Evolutionary conservation across 305 asterid genomes (phyloP).

Genomic region (Withania somnifera): DNA sequence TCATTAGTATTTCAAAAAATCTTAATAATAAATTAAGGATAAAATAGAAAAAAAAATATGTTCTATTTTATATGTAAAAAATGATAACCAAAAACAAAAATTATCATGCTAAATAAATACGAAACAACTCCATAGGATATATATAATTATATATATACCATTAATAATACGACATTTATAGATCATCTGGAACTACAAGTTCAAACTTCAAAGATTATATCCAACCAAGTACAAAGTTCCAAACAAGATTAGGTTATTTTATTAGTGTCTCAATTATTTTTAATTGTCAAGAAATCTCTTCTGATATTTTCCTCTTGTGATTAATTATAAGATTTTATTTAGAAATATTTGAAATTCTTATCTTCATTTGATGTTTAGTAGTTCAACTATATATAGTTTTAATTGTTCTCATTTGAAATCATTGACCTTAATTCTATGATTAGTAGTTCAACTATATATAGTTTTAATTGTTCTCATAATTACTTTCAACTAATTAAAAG

Average conservation of each 20-base stretch:
- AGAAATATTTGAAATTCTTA: conserved; percentile 14
- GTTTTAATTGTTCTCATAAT: no score
- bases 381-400: neutral
- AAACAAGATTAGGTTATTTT: neutral
- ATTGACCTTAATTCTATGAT: conserved; percentile 24
- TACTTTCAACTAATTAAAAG: neutral
- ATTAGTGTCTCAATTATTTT: neutral
- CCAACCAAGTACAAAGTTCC: neutral
- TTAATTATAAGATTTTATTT: conserved; percentile 12
- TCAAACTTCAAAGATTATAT: neutral
- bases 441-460: neutral
- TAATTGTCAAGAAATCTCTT: neutral
- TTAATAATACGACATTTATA: no score
- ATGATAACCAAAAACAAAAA: no score
- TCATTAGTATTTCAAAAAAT: no score
- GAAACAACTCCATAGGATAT: neutral
- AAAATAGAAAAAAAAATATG: no score
- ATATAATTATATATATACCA: no score
- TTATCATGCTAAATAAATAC: neutral
- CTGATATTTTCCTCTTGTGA: conserved; percentile 11
- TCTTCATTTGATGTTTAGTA: neutral
- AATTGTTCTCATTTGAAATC: no score
- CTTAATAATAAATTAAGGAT: no score
- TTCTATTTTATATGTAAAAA: no score
- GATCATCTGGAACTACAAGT: neutral